Base-by-base conservation (phyloP, 306 rosid species). In the Acacia melanoxylon region DNA sequence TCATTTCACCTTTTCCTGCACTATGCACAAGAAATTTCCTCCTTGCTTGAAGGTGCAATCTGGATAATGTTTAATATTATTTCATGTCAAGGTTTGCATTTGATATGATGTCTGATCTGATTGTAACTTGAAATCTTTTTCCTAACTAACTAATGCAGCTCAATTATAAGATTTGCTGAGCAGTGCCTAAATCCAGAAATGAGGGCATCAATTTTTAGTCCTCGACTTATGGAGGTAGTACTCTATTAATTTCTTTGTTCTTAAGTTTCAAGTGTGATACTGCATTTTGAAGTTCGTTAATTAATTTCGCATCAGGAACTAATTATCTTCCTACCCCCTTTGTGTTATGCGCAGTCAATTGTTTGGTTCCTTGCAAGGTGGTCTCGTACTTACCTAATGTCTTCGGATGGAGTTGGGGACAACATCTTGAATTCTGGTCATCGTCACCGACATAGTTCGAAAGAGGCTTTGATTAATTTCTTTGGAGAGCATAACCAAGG, bases 351-450 rank as follows among this genome's bases (percentile, higher is more conserved):
- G 90, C 94, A 95, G 99, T 92, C 99, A 83, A 79, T 95, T 82
- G 83, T 95, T 78, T 95, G 99, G 99, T 93, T 95, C 87, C 94
- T 95, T 78, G 93, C 98, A 80, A 91, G 99, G 85, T 95, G 99
- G 99, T 93, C 95, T 72, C 91, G 86, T 56, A 93, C 99, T 41
- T 95, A 89, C 88, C 83, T 95, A 70, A 87, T 95, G 93, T 82
- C 92, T 63, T 93, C 95, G 12, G 95, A 90, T 84, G 95, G 88
- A 82, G 78, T 80, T 11, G 81, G 69, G 59, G 85, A 86, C 86
- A 82, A 69, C 80, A 88, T 82, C 80, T 54, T 79, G 77, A 83
- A 86, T 80, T 81, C 86, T 45, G 85, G 86, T 85, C 87, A 83
- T 80, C 81, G 59, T 75, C 88, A 74, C 48, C 87, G 81, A 59